phyloP scores from a whole-genome alignment of 139 green algal species.

The Chloropicon primus region DNA sequence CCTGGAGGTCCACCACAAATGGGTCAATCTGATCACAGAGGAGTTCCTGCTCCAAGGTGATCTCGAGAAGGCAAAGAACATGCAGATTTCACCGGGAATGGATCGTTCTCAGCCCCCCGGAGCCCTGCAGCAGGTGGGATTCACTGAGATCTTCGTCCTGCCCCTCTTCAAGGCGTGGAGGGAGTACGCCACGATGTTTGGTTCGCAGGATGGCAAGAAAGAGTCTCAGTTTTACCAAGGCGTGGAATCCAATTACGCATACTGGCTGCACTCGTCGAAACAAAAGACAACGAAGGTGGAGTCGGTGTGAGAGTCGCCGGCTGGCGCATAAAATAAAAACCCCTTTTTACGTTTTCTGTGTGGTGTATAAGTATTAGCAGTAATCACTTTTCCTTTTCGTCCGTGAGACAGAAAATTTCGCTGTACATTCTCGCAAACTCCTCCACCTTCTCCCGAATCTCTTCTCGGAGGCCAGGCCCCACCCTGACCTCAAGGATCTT shows the following conservation, averaged over 20 bases:
- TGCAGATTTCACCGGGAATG: background rate
- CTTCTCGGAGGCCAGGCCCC: background rate
- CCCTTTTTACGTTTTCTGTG: too few species aligned
- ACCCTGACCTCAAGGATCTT: background rate
- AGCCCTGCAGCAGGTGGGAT: conserved; percentile 1
- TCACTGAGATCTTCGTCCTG: conserved; percentile 6
- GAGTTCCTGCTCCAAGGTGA: conserved; percentile 34
- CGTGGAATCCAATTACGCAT: background rate
- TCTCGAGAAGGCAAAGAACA: background rate
- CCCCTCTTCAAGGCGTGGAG: conserved; percentile 1
- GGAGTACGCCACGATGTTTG: background rate
- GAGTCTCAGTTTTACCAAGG: background rate
- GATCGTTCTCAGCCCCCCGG: background rate
- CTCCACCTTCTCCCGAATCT: background rate
- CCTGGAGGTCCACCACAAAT: conserved; percentile 35
- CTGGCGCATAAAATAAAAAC: background rate
- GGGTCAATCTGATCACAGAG: conserved; percentile 41
- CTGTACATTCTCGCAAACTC: background rate
- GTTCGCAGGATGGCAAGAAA: background rate
- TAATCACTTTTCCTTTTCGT: too few species aligned
- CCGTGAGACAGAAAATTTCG: background rate
- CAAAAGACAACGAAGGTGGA: background rate
- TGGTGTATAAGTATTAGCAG: too few species aligned
- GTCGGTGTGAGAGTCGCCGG: background rate
- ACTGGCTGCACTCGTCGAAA: background rate